Evolutionary conservation across 106 monocot genomes (phyloP).

Genomic region (Cymbidium sinense): DNA sequence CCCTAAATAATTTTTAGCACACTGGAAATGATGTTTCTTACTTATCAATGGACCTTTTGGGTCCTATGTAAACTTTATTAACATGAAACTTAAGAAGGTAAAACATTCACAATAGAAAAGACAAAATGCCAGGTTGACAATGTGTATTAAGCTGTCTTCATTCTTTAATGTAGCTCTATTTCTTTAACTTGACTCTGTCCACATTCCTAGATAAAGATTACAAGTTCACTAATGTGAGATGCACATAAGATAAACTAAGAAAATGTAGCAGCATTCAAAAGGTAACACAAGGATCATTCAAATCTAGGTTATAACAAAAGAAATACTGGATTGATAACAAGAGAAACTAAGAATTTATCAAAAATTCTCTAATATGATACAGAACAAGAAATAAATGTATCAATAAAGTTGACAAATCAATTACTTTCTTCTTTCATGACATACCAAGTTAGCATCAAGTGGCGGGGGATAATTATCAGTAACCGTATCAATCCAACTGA

Average conservation of each 20-base stretch:
- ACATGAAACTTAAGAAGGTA: too few relatives aligned
- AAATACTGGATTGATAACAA: neutral
- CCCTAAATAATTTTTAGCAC: too few relatives aligned
- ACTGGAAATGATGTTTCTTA: too few relatives aligned
- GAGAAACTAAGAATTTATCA: neutral
- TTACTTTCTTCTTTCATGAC: neutral
- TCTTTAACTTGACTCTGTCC: neutral
- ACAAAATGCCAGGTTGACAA: too few relatives aligned
- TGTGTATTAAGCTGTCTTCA: too few relatives aligned
- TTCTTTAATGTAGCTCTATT: neutral
- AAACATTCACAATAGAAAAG: too few relatives aligned
- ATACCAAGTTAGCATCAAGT: conserved; percentile 90
- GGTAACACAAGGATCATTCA: neutral
- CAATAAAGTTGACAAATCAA: neutral
- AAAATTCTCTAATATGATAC: conserved; percentile 1
- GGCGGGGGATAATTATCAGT: conserved; percentile 88
- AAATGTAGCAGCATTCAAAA: neutral
- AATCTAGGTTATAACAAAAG: neutral
- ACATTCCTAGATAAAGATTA: neutral
- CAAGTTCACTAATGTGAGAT: neutral
- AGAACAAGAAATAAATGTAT: neutral
- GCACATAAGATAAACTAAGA: neutral
- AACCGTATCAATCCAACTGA: conserved; percentile 97
- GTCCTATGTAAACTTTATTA: too few relatives aligned
- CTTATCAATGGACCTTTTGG: too few relatives aligned